Evolutionary conservation across 2,329 filamentous ascomycete genomes (phyloP), one percentile per base, ranked within the genome.

Genomic region (Magnaporthales sp.): DNA sequence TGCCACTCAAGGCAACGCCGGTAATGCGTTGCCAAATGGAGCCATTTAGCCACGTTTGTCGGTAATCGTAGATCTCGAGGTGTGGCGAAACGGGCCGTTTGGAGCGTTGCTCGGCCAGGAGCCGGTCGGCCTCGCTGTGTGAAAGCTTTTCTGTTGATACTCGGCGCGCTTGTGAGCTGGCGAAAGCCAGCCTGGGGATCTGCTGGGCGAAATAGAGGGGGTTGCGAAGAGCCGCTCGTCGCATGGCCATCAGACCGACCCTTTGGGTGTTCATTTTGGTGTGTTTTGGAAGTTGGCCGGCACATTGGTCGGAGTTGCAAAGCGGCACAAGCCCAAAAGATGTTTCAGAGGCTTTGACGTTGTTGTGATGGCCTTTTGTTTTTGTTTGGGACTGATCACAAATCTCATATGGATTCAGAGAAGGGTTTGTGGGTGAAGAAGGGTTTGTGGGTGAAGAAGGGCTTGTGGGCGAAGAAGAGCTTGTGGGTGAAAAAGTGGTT

Each of bases 21-120:
- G 92, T 94, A 80, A 97, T 87, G 74, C 93, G 92, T 82, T 93
- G 91, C 79, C 91, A 84, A 71, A 84, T 84, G 67, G 83, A 87
- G 72, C 88, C 89, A 72, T 84, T 84, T 78, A 91, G 89, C 89
- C 89, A 97, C 73, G 92, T 95, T 80, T 97, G 91, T 78, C 92
- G 88, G 68, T 90, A 86, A 77, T 87, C 85, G 88, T 97, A 97
- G 85, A 96, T 93, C 74, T 80, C 77, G 70, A 97, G 86, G 77
- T 97, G 93, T 66, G 93, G 93, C 62, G 92, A 85, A 73, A 97
- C 84, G 75, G 93, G 93, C 65, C 93, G 93, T 74, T 84, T 80
- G 67, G 89, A 84, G 74, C 93, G 93, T 83, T 97, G 93, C 75
- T 87, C 82, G 74, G 86, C 89, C 75, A 97, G 91, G 79, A 96